Conservation (phyloP, 208 protist genomes). For the Herpetomonas muscarum region DNA sequence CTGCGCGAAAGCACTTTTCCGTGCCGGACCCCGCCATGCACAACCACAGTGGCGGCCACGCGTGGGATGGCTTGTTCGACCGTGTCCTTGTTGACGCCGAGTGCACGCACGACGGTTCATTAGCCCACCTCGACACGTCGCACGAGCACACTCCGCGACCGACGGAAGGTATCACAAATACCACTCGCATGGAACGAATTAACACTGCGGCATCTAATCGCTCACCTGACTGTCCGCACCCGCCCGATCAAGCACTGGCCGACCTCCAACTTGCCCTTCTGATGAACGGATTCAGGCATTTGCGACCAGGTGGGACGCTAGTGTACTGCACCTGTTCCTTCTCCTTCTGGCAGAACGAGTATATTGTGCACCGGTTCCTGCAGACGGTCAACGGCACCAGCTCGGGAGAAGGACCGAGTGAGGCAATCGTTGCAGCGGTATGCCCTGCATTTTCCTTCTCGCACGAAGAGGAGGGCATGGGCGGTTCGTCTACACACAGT, state of each 20-base stretch:
- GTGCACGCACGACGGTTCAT: slow-evolving; percentile 89
- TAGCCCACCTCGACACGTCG: slow-evolving; percentile 53
- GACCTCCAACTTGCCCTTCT: slow-evolving; percentile 72
- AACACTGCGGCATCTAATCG: slow-evolving; percentile 18
- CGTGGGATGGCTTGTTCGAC: slow-evolving; percentile 42
- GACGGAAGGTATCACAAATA: slow-evolving; percentile 43
- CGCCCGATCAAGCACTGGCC: slow-evolving; percentile 13
- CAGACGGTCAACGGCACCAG: slow-evolving; percentile 14
- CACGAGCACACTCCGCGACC: slow-evolving; percentile 1
- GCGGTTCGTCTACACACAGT: slow-evolving; percentile 4
- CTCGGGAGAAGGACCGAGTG: not conserved
- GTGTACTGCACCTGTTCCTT: slow-evolving; percentile 95
- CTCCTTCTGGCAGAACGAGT: slow-evolving; percentile 86
- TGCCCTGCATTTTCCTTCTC: slow-evolving; percentile 2
- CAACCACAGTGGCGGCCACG: not conserved
- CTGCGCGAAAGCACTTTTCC: too few relatives aligned
- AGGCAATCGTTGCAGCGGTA: not conserved
- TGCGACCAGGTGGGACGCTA: slow-evolving; percentile 77
- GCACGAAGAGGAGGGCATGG: not conserved
- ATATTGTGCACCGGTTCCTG: slow-evolving; percentile 73
- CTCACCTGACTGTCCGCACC: not conserved
- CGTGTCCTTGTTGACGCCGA: slow-evolving; percentile 86
- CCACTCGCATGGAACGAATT: slow-evolving; percentile 62
- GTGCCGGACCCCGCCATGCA: not conserved
- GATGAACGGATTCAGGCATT: slow-evolving; percentile 54